Percentiles rank a stretch among this genome's conserved stretches.
These are phyloP conservation scores for Pseudozyma hubeiensis DNA, from an alignment of 1,284 basidiomycete genomes.

Conservation along the genomic window DNA sequence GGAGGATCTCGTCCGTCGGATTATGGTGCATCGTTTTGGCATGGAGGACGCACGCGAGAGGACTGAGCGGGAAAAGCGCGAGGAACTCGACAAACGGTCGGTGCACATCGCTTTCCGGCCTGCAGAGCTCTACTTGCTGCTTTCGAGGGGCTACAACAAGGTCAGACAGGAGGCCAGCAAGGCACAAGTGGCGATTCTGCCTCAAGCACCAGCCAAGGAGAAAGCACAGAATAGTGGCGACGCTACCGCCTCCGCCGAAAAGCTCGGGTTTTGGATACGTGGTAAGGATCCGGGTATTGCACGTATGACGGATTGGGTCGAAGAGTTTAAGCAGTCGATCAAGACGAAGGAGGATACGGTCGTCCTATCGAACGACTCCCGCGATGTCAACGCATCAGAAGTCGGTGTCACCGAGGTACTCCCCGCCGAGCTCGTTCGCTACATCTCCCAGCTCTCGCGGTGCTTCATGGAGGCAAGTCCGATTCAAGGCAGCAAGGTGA, in stretches of 20 bases:
- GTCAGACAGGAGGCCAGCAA: slow-evolving; percentile 35
- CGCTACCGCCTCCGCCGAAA: neutral
- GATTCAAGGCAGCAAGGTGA: slow-evolving; percentile 23
- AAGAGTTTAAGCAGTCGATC: slow-evolving; percentile 33
- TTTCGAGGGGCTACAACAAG: slow-evolving; percentile 21
- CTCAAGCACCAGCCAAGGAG: slow-evolving; percentile 13
- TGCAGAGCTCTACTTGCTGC: slow-evolving; percentile 43
- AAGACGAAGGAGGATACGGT: slow-evolving; percentile 25
- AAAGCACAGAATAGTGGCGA: neutral
- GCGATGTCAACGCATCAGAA: neutral
- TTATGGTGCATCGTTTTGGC: slow-evolving; percentile 47
- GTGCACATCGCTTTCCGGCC: slow-evolving; percentile 27
- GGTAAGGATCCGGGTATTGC: slow-evolving; percentile 37
- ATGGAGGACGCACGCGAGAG: slow-evolving; percentile 38
- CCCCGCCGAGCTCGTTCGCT: slow-evolving; percentile 27
- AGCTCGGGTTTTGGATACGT: slow-evolving; percentile 42
- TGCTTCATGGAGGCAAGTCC: slow-evolving; percentile 44
- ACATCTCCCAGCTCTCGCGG: slow-evolving; percentile 33
- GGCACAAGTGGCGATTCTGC: slow-evolving; percentile 32
- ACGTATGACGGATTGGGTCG: slow-evolving; percentile 36
- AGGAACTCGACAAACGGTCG: slow-evolving; percentile 29
- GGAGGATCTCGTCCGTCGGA: slow-evolving; percentile 33
- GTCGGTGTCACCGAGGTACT: slow-evolving; percentile 8
- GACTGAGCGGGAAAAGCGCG: slow-evolving; percentile 25
- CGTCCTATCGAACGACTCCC: slow-evolving; percentile 16